These are phyloP conservation scores for Yarrowia galli DNA, from an alignment of 1,139 yeast species.

Conservation along the genomic window DNA sequence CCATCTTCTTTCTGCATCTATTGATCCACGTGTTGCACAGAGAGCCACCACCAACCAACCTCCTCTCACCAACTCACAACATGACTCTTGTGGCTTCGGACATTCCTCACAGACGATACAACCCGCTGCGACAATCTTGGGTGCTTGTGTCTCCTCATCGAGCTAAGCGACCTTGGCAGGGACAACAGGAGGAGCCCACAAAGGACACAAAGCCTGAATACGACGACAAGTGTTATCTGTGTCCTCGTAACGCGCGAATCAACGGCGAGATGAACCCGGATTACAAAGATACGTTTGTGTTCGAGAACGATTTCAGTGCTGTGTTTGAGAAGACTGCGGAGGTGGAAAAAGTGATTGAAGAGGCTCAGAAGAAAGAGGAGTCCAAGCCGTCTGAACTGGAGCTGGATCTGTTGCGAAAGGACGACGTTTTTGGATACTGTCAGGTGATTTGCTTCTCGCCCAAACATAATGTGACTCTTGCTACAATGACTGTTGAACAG, in stretches of 20 bases:
- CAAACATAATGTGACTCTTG: slow-evolving; percentile 71
- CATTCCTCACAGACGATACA: slow-evolving; percentile 66
- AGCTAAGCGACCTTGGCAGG: slow-evolving; percentile 83
- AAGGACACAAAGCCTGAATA: slow-evolving; percentile 59
- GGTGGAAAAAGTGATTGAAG: slow-evolving; percentile 42
- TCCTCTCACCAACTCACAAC: not conserved
- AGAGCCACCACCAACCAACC: too few species aligned
- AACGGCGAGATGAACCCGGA: slow-evolving; percentile 61
- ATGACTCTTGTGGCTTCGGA: slow-evolving; percentile 46
- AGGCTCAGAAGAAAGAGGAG: slow-evolving; percentile 40
- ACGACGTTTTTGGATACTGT: slow-evolving; percentile 73
- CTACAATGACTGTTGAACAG: slow-evolving; percentile 61
- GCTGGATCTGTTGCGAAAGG: slow-evolving; percentile 59
- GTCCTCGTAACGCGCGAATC: slow-evolving; percentile 76
- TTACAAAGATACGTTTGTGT: slow-evolving; percentile 64
- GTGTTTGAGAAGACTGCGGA: slow-evolving; percentile 54
- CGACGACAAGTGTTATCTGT: slow-evolving; percentile 73
- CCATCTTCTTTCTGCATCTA: not conserved
- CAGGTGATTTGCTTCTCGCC: slow-evolving; percentile 78
- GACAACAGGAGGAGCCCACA: slow-evolving; percentile 65
- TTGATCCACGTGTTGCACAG: slow-evolving; percentile 22
- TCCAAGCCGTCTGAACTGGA: slow-evolving; percentile 46
- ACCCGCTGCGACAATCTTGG: slow-evolving; percentile 69
- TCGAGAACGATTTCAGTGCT: slow-evolving; percentile 75
- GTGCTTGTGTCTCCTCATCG: slow-evolving; percentile 80